Evolutionary conservation across 78 protist genomes (phyloP).

Genomic region (Emiliania huxleyi): DNA sequence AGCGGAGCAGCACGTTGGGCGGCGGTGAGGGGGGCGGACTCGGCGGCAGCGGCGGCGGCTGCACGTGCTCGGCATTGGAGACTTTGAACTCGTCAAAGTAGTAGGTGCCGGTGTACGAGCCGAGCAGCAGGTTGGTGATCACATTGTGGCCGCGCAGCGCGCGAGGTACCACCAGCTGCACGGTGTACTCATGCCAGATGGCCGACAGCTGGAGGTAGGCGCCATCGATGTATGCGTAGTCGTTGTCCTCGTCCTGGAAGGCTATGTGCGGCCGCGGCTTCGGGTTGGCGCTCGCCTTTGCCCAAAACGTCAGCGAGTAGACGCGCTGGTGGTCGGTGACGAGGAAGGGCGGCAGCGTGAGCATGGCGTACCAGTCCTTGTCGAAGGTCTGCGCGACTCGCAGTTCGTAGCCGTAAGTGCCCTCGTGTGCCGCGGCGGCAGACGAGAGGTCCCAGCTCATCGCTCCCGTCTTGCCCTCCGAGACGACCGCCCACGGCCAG

Average conservation of each 20-base stretch:
- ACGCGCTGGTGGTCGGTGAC: not conserved
- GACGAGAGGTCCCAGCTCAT: not conserved
- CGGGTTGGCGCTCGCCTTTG: not conserved
- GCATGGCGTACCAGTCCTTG: not conserved
- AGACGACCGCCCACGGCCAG: not conserved
- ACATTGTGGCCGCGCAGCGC: not conserved
- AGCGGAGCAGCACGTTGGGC: not conserved
- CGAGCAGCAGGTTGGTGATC: not conserved
- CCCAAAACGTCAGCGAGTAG: not conserved
- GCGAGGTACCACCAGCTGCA: not conserved
- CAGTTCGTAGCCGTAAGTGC: not conserved
- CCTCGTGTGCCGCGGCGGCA: not conserved
- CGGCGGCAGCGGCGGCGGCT: not conserved
- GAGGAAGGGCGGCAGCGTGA: not conserved
- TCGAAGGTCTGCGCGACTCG: not conserved
- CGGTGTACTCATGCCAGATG: slow-evolving; percentile 3
- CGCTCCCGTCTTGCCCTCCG: not conserved
- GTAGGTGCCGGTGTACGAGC: not conserved
- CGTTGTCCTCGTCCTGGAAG: not conserved
- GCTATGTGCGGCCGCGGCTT: not conserved
- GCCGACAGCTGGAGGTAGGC: not conserved
- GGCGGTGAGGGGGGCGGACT: not conserved
- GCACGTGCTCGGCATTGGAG: not conserved
- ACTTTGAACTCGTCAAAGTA: not conserved
- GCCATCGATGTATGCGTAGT: not conserved